Conservation (phyloP, 176 grass and related monocot genomes). For the Avena eriantha region DNA sequence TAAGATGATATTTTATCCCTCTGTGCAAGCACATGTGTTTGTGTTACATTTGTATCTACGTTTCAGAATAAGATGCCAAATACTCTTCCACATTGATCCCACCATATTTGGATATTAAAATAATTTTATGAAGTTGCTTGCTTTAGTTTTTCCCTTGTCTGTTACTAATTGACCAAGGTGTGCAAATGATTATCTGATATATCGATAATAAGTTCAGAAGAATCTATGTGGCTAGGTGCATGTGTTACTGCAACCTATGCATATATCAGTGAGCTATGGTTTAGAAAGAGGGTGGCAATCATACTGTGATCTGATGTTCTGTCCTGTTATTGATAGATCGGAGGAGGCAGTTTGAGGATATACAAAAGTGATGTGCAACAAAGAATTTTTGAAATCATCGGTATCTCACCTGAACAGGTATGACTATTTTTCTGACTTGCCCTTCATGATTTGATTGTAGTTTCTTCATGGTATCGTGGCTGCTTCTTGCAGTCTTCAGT, state of each 20-base stretch:
- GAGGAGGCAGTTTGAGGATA: constrained; percentile 94
- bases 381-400: constrained; percentile 90
- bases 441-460: background rate
- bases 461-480: too few species aligned
- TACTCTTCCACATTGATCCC: background rate
- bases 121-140: background rate
- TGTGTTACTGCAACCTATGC: background rate
- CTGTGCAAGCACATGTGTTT: background rate
- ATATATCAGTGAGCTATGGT: background rate
- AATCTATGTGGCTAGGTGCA: background rate
- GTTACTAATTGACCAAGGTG: background rate
- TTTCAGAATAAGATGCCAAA: background rate
- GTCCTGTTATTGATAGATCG: constrained; percentile 59
- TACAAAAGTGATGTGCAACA: constrained; percentile 90
- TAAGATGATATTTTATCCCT: background rate
- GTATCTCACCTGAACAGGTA: constrained; percentile 81
- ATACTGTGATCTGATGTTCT: constrained; percentile 1
- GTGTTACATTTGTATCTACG: constrained; percentile 17
- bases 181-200: background rate
- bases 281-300: background rate
- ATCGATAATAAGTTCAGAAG: background rate
- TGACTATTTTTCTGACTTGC: background rate
- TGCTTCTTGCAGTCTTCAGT: constrained; percentile 20
- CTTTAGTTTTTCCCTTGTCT: background rate
- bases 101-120: background rate